phyloP scores from a whole-genome alignment of 345 rosid species.

The Excoecaria cochinchinensis region DNA sequence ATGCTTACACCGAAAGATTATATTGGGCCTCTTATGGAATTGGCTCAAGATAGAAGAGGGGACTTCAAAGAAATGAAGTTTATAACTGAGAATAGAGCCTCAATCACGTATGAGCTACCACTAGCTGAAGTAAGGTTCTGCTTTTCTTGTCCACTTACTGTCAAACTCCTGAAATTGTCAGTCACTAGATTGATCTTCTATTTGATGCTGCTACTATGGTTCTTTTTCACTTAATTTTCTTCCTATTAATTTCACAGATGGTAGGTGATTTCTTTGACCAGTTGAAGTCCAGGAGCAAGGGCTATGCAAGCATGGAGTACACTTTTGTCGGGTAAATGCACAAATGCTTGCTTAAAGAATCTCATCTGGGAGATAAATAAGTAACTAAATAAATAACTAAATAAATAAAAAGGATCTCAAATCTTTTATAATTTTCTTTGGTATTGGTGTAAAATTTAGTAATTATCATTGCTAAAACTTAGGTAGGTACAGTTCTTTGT shows the following conservation, averaged over 20 bases:
- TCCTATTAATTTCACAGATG: constrained; percentile 57
- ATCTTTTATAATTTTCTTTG: too few species aligned
- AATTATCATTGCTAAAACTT: too few species aligned
- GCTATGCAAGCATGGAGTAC: constrained; percentile 99
- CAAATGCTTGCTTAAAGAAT: constrained; percentile 4
- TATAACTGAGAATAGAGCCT: constrained; percentile 85
- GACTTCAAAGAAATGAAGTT: constrained; percentile 92
- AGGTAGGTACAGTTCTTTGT: too few species aligned
- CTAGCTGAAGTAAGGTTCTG: constrained; percentile 70
- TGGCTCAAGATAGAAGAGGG: constrained; percentile 96
- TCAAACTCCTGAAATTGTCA: background rate
- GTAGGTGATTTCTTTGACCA: constrained; percentile 99
- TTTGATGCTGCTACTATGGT: constrained; percentile 1
- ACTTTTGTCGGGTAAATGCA: constrained; percentile 67
- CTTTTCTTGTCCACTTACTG: background rate
- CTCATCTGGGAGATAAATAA: too few species aligned
- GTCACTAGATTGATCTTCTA: background rate
- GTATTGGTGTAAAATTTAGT: too few species aligned
- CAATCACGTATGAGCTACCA: constrained; percentile 80
- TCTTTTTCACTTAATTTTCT: constrained; percentile 19
- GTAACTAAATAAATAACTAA: too few species aligned
- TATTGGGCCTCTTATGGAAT: constrained; percentile 95
- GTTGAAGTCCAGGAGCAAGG: constrained; percentile 90
- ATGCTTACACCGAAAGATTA: constrained; percentile 95
- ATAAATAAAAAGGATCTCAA: too few species aligned